Evolutionary conservation across 148 eudicot genomes (phyloP).

Genomic region (Dysphania ambrosioides): DNA sequence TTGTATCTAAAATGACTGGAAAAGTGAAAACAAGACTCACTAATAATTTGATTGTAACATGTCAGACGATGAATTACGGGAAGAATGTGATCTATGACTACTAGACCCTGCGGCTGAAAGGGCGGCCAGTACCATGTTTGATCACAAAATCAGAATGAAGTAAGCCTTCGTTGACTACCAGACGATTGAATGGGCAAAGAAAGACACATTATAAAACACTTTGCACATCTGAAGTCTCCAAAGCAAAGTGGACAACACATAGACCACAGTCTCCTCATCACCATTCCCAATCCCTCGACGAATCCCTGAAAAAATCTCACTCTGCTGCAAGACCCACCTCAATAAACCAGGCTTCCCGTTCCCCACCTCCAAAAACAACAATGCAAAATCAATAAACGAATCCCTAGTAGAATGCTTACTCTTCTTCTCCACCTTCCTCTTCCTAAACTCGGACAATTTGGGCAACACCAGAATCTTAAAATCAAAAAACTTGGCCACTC

Average conservation of each 20-base stretch:
- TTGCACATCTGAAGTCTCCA: slow-evolving; percentile 55
- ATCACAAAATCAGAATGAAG: slow-evolving; percentile 64
- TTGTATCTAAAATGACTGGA: too few species aligned
- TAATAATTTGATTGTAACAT: too few species aligned
- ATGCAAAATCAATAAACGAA: slow-evolving; percentile 74
- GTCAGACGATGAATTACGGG: too few species aligned
- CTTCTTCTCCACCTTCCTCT: slow-evolving; percentile 32
- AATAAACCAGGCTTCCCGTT: slow-evolving; percentile 67
- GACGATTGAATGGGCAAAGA: slow-evolving; percentile 65
- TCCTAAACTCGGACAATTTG: slow-evolving; percentile 59
- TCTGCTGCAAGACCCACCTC: slow-evolving; percentile 79
- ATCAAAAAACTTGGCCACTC: slow-evolving; percentile 81
- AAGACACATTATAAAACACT: slow-evolving; percentile 66
- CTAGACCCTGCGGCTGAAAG: too few species aligned
- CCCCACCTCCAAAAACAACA: slow-evolving; percentile 94
- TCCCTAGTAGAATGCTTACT: slow-evolving; percentile 61
- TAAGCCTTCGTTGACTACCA: slow-evolving; percentile 76
- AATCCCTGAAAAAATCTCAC: slow-evolving; percentile 70
- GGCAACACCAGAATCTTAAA: slow-evolving; percentile 61
- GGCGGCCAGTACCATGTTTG: slow-evolving; percentile 81
- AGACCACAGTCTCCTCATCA: slow-evolving; percentile 72
- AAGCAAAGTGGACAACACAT: slow-evolving; percentile 64
- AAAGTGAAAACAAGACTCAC: too few species aligned
- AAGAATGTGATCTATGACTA: too few species aligned
- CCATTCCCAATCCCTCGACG: slow-evolving; percentile 82